Conservation (phyloP, 176 grass and related monocot species). For the Oryza meyeriana region DNA sequence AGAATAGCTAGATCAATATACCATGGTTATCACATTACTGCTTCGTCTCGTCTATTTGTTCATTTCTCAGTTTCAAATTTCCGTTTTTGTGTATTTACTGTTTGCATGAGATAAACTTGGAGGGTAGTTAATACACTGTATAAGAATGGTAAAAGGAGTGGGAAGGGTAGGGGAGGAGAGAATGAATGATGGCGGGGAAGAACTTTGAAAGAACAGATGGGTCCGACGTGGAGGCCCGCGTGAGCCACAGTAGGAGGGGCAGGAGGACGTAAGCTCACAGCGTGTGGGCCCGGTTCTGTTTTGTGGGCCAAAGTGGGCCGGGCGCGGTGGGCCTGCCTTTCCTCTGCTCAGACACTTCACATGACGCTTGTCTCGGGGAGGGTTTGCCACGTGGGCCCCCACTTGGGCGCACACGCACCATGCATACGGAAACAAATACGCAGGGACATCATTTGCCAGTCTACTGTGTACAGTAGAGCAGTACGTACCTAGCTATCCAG, state of each 20-base stretch:
- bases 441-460: background rate
- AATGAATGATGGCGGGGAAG: constrained; percentile 22
- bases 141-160: background rate
- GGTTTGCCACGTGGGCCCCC: constrained; percentile 4
- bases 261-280: constrained; percentile 37
- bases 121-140: background rate
- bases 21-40: background rate
- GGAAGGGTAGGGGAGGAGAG: background rate
- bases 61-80: background rate
- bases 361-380: constrained; percentile 36
- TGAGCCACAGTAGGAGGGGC: constrained; percentile 8
- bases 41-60: background rate
- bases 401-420: constrained; percentile 16
- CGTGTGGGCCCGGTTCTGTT: constrained; percentile 18
- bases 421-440: background rate
- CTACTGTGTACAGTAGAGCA: background rate
- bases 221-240: constrained; percentile 22
- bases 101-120: background rate
- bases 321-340: background rate
- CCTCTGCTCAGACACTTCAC: constrained; percentile 34
- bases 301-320: constrained; percentile 22
- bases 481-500: background rate
- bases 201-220: background rate
- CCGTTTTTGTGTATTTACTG: background rate
- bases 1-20: background rate